Evolutionary conservation across 2,329 filamentous ascomycete genomes (phyloP), one percentile per base, ranked within the genome.

Genomic region (Aspergillus bombycis): DNA sequence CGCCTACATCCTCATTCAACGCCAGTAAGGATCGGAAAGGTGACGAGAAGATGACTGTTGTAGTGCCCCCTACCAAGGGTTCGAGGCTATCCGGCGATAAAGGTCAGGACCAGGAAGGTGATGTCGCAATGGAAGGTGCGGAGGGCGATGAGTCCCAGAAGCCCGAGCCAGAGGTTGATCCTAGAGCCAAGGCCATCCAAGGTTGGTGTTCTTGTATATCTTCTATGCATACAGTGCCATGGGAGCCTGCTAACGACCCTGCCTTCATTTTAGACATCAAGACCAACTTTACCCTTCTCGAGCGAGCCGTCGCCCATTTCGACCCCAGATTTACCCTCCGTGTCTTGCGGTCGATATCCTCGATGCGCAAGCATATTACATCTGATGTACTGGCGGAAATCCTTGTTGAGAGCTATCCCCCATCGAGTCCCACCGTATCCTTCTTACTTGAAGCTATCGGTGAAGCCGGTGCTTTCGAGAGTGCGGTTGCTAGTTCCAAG

Each of bases 281-380:
- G 82, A 90, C 88, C 85, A 97, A 96, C 82, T 97, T 97, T 77
- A 88, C 88, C 58, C 86, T 99, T 68, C 86, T 99, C 75, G 94
- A 97, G 75, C 91, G 93, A 74, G 95, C 94, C 69, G 94, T 99
- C 68, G 86, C 89, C 68, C 88, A 96, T 72, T 99, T 98, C 79
- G 95, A 99, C 81, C 89, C 94, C 64, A 90, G 95, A 83, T 99
- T 97, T 82, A 93, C 94, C 62, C 90, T 99, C 68, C 89, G 95
- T 76, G 95, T 95, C 66, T 87, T 99, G 68, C 91, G 95, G 74
- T 96, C 94, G 72, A 96, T 98, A 82, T 97, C 95, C 46, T 94
- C 93, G 61, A 89, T 98, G 78, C 93, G 95, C 78, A 98, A 98
- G 85, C 89, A 92, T 70, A 86, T 97, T 70, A 92, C 90, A 16